Evolutionary conservation across 2,329 filamentous ascomycete species (phyloP).

Genomic region (Fusarium sp.): DNA sequence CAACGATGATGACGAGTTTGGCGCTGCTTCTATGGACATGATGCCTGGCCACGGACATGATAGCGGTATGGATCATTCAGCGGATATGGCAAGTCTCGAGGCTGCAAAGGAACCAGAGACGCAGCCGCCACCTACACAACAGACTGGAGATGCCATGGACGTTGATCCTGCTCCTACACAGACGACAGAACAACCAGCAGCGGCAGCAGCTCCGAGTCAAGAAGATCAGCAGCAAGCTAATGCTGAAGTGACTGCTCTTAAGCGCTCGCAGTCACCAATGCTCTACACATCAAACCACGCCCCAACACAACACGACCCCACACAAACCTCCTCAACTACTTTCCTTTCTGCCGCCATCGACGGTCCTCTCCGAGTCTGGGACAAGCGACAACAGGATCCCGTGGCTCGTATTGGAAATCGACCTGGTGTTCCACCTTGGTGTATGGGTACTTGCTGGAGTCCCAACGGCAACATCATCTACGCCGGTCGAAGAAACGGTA

Average conservation of each 20-base stretch:
- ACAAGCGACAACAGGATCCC: conserved; percentile 79
- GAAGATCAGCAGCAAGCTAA: conserved; percentile 1
- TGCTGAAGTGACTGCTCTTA: conserved; percentile 16
- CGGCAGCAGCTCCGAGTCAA: conserved; percentile 1
- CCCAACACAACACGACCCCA: conserved; percentile 59
- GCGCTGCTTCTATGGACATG: conserved; percentile 72
- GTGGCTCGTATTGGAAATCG: conserved; percentile 82
- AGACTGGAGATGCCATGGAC: conserved; percentile 44
- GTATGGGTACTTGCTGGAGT: conserved; percentile 96
- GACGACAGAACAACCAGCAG: conserved; percentile 2
- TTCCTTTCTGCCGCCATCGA: conserved; percentile 92
- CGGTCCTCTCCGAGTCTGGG: conserved; percentile 93
- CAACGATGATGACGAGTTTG: conserved; percentile 87
- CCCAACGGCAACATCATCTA: conserved; percentile 96
- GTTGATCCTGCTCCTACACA: conserved; percentile 38
- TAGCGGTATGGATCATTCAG: conserved; percentile 55
- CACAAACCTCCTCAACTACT: conserved; percentile 76
- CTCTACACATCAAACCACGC: conserved; percentile 51
- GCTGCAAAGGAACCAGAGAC: conserved; percentile 35
- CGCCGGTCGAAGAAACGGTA: conserved; percentile 88
- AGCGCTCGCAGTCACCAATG: conserved; percentile 38
- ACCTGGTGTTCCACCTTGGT: conserved; percentile 89
- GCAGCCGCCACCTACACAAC: conserved; percentile 43
- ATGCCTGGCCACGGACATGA: conserved; percentile 53
- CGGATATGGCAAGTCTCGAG: conserved; percentile 52